These are phyloP conservation scores for Beauveria rudraprayagi DNA, from an alignment of 2,329 filamentous ascomycete species.

Conservation along the genomic window DNA sequence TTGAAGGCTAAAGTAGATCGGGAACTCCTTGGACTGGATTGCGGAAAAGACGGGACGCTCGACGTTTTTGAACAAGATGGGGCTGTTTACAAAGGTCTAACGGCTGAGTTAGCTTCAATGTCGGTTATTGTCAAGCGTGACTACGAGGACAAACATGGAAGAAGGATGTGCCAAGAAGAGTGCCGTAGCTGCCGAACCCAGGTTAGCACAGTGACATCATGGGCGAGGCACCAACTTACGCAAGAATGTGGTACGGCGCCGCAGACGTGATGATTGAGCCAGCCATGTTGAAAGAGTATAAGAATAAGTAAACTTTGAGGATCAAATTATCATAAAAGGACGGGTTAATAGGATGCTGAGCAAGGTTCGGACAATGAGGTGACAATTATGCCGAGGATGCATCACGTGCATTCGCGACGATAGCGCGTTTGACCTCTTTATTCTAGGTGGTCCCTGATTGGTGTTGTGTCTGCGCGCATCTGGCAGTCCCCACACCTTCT, in stretches of 20 bases:
- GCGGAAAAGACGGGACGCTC: conserved; percentile 72
- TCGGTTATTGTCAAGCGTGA: neutral
- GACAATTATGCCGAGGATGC: neutral
- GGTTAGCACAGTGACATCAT: conserved; percentile 17
- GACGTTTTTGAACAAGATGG: conserved; percentile 68
- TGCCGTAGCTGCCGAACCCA: conserved; percentile 61
- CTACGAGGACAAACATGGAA: conserved; percentile 56
- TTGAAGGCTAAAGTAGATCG: conserved; percentile 82
- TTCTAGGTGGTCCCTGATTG: neutral
- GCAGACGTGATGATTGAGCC: conserved; percentile 50
- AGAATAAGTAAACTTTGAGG: neutral
- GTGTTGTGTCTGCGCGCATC: neutral
- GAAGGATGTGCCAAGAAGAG: conserved; percentile 75
- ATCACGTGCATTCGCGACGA: conserved; percentile 10
- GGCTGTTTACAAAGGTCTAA: conserved; percentile 66
- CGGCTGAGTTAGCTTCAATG: conserved; percentile 10
- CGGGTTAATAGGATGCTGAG: neutral
- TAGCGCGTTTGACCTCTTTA: neutral
- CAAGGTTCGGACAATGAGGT: neutral
- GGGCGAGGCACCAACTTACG: conserved; percentile 37
- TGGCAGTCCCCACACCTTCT: conserved; percentile 9
- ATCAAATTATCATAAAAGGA: neutral
- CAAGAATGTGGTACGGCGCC: conserved; percentile 68
- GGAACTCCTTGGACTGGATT: conserved; percentile 75
- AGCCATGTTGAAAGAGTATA: conserved; percentile 31